Evolutionary conservation across 495 filamentous ascomycete species (phyloP).

Genomic region (Penicillium steckii): DNA sequence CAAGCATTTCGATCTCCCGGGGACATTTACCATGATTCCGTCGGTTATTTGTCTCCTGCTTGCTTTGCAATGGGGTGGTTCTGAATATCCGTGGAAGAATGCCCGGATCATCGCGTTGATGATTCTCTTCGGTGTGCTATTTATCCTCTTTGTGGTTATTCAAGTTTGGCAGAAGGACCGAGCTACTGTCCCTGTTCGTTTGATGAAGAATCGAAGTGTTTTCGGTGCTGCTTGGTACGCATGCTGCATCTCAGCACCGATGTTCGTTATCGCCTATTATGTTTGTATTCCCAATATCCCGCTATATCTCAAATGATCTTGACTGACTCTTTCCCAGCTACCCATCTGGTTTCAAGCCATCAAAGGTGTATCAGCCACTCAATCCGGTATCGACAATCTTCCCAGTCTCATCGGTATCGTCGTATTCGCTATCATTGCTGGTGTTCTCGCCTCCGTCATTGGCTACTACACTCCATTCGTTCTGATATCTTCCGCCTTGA

Average conservation of each 20-base stretch:
- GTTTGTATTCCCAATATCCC: constrained; percentile 6
- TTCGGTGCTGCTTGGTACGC: constrained; percentile 42
- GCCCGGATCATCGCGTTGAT: constrained; percentile 32
- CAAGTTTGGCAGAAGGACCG: constrained; percentile 19
- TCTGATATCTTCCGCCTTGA: constrained; percentile 51
- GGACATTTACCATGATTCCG: constrained; percentile 29
- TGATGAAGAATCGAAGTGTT: constrained; percentile 59
- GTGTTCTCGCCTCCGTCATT: constrained; percentile 16
- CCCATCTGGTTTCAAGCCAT: constrained; percentile 42
- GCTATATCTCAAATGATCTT: not conserved
- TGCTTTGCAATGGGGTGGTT: constrained; percentile 43
- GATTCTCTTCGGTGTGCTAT: constrained; percentile 25
- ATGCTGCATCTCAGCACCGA: constrained; percentile 48
- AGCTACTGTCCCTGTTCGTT: constrained; percentile 27
- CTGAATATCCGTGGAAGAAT: constrained; percentile 30
- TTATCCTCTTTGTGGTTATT: constrained; percentile 11
- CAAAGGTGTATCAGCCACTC: constrained; percentile 23
- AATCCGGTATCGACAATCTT: constrained; percentile 31
- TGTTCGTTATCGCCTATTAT: constrained; percentile 30
- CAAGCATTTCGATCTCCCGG: constrained; percentile 29
- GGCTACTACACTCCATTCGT: constrained; percentile 55
- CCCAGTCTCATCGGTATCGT: constrained; percentile 24
- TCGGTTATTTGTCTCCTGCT: constrained; percentile 35
- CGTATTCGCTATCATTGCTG: constrained; percentile 14
- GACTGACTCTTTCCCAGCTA: constrained; percentile 13